Base-by-base conservation (phyloP, 2,329 filamentous ascomycete genomes). In the Aureobasidium sp. region DNA sequence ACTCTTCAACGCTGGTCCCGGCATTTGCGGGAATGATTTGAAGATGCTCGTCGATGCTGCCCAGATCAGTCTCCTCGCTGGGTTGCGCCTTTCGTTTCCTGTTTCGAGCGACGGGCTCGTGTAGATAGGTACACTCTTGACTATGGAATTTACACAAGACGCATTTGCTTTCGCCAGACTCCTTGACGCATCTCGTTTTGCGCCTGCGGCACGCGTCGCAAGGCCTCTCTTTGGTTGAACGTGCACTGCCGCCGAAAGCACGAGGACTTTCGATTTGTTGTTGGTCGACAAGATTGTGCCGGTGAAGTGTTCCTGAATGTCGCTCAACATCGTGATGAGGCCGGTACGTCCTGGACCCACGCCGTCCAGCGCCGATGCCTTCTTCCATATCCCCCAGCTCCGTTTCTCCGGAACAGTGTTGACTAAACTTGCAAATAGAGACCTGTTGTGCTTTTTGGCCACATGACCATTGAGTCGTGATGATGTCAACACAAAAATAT, bases 101-200 rank as follows among this genome's bases (percentile, higher is more conserved):
- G 16, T 55, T 57, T 29, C 53, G 41, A 12, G 56, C 53, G 7
- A 52, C 34, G 16, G 53, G 53, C 24, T 56, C 54, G n/a, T 85
- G 82, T 41, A 84, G 76, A 66, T 90, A 83, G 44, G 88, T 90
- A 70, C 88, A 93, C 60, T 88, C 84, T 64, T 86, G 80, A 62
- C 83, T 84, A 69, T 84, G 84, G 65, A 84, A 83, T 66, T 87
- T 84, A 56, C 61, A 64, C 17, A 60, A 53, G 29, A 61, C 57
- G 25, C 61, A 63, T 21, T 58, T 56, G 14, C 51, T 25, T 27
- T 59, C 57, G 52, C 56, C 60, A 22, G 58, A 53, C 37, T 61
- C 60, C 17, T 61, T 61, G 38, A 63, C 59, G 44, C 61, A 64
- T 50, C 62, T 58, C 35, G 53, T 58, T 37, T 62, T 63, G 12